Conservation (phyloP, 306 rosid genomes). For the Ziziphus jujuba region DNA sequence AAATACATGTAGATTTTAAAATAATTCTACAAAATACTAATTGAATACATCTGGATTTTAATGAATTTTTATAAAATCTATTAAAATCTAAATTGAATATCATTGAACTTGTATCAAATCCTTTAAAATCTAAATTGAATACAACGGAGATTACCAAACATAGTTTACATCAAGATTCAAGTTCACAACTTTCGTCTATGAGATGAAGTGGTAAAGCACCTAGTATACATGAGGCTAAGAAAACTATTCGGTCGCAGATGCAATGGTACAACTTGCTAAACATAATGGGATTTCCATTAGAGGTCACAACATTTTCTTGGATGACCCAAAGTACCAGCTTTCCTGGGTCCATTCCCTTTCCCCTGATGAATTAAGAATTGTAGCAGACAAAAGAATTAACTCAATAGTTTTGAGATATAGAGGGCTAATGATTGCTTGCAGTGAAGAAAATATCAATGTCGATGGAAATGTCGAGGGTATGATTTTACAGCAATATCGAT, state of each 20-base stretch:
- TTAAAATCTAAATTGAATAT: no score
- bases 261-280: constrained; percentile 57
- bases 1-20: no score
- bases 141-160: constrained; percentile 52
- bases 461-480: no score
- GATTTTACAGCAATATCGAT: no score
- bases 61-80: no score
- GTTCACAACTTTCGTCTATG: constrained; percentile 64
- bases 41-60: no score
- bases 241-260: constrained; percentile 63
- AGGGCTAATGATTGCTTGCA: no score
- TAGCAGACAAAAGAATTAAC: constrained; percentile 43
- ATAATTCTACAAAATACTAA: no score
- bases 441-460: no score
- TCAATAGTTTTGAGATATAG: constrained; percentile 68
- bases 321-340: constrained; percentile 39
- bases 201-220: constrained; percentile 81
- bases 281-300: constrained; percentile 50
- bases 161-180: constrained; percentile 68
- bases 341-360: constrained; percentile 58
- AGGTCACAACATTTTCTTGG: constrained; percentile 79
- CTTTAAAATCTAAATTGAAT: no score
- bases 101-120: no score
- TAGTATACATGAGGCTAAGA: constrained; percentile 52
- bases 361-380: constrained; percentile 37